Percentiles rank a stretch among this genome's conserved stretches.
phyloP scores from a whole-genome alignment of 106 monocot genomes.

The Apostasia shenzhenica region DNA sequence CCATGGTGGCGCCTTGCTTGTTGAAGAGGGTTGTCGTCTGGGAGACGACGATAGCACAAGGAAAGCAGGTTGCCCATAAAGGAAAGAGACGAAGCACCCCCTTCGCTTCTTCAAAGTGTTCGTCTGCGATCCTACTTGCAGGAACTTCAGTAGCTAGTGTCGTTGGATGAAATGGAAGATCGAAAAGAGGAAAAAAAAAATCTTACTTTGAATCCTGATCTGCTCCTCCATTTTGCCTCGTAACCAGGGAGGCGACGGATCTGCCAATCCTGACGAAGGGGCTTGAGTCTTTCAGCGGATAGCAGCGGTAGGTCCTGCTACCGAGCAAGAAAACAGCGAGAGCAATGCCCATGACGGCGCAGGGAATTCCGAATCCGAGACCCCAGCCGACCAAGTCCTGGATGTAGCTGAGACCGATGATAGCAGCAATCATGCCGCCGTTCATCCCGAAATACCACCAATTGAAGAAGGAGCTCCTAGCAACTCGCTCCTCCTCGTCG shows the following conservation, averaged over 20 bases:
- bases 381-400: constrained; percentile 54
- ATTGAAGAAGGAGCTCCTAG: constrained; percentile 63
- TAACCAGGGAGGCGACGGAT: neutral
- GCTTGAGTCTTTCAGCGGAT: neutral
- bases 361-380: constrained; percentile 55
- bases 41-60: constrained; percentile 37
- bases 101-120: constrained; percentile 11
- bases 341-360: constrained; percentile 15
- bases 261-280: constrained; percentile 11
- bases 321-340: constrained; percentile 37
- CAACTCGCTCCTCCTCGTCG: constrained; percentile 27
- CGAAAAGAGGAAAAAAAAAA: neutral
- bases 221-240: neutral
- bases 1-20: constrained; percentile 48
- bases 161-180: neutral
- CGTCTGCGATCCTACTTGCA: neutral
- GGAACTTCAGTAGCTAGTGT: no score
- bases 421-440: neutral
- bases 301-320: constrained; percentile 32
- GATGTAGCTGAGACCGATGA: constrained; percentile 22
- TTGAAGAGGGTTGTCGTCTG: constrained; percentile 45
- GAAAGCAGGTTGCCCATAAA: constrained; percentile 32
- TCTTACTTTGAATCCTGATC: neutral
- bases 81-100: constrained; percentile 27
- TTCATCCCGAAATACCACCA: constrained; percentile 45